Evolutionary conservation across 169 alveolate species (phyloP), one percentile per base, ranked within the genome.

Genomic region (Plasmodium berghei): DNA sequence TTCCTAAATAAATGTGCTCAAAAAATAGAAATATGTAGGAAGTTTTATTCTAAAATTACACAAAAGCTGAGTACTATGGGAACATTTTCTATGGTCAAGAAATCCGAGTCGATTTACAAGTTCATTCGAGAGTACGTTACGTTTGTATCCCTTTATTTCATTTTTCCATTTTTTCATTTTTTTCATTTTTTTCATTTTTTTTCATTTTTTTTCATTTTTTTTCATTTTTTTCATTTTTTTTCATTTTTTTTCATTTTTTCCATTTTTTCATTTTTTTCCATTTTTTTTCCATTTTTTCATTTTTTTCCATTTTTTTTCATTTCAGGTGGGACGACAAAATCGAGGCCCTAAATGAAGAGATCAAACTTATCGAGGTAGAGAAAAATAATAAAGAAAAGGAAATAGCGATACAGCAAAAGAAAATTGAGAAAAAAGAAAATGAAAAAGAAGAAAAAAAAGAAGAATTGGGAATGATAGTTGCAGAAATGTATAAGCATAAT

Each of bases 281-380:
- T 2, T 72, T 26, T 22, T 72, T 56, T 9, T 49, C 16, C 63
- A 46, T 10, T 42, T 3, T 1, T 28, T 42, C 66, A 8, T 34
- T 16, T 2, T 34, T 3, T 40, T 67, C 5, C 66, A 3, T 20
- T 8, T 48, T 59, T 9, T 3, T 58, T 12, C 22, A 40, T 2
- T 56, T 5, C 74, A 77, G 89, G 67, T 66, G 71, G 77, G 89
- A 77, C 70, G 89, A 77, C 28, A 77, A 52, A 18, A 42, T 77
- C 14, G 55, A 77, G 72, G 46, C 49, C 9, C 70, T 77, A 8
- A 77, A 66, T 26, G 80, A 77, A 26, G 89, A 77, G n/a, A 48
- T 77, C 8, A 77, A 77, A 9, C 14, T 26, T 5, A 80, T 77
- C 10, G 89, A 77, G 20, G 16, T 16, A 9, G 89, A 77, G 45